Evolutionary conservation across 1,139 yeast species (phyloP).

Genomic region (Candida buenavistaensis): DNA sequence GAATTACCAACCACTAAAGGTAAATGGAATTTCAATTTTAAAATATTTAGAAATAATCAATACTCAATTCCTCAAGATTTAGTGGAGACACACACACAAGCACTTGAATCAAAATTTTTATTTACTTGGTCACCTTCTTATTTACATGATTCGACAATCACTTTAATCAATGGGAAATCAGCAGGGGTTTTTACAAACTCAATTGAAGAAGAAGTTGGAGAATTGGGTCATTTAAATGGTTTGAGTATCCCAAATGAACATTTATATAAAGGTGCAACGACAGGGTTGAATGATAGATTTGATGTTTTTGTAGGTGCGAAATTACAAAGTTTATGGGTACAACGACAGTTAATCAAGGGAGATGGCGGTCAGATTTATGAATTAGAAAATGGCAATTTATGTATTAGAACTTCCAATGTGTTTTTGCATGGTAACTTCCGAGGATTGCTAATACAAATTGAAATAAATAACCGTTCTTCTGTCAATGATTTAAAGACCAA

Average conservation of each 20-base stretch:
- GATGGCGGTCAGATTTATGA: conserved; percentile 72
- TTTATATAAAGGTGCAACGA: conserved; percentile 46
- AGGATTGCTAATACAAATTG: conserved; percentile 66
- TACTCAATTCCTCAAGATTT: conserved; percentile 46
- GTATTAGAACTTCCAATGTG: conserved; percentile 66
- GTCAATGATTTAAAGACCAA: conserved; percentile 18
- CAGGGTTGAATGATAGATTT: conserved; percentile 50
- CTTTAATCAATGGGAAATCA: conserved; percentile 52
- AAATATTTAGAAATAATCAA: conserved; percentile 63
- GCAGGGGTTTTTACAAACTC: conserved; percentile 44
- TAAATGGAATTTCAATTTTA: conserved; percentile 64
- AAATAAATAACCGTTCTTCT: conserved; percentile 22
- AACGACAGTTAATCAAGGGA: conserved; percentile 71
- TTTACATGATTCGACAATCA: conserved; percentile 48
- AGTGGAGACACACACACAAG: conserved; percentile 24
- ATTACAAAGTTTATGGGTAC: conserved; percentile 70
- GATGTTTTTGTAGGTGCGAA: conserved; percentile 53
- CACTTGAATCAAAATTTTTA: conserved; percentile 48
- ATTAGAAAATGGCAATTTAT: conserved; percentile 46
- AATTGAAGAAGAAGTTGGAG: conserved; percentile 37
- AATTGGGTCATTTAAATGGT: conserved; percentile 16
- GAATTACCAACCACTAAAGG: conserved; percentile 60
- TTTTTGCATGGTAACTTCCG: conserved; percentile 73
- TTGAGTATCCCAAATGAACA: conserved; percentile 40
- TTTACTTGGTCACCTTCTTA: conserved; percentile 61